Evolutionary conservation across 2,329 filamentous ascomycete species (phyloP).

Genomic region (Sclerotinia sclerotiorum): DNA sequence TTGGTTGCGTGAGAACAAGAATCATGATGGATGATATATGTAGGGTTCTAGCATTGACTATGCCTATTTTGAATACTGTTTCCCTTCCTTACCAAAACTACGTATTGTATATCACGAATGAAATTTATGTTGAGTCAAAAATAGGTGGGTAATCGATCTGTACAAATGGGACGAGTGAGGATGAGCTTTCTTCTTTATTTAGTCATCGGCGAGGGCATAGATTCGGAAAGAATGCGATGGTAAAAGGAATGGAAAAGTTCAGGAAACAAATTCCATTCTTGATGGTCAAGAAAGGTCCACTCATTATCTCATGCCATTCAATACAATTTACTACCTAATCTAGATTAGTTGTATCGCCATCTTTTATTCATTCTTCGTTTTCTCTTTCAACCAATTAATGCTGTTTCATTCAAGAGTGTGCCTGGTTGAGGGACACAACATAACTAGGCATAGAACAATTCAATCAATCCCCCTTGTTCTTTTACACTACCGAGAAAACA

Average conservation of each 20-base stretch:
- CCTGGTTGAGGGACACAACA: background rate
- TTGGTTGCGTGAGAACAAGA: background rate
- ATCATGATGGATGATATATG: background rate
- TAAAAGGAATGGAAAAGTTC: background rate
- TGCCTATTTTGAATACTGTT: background rate
- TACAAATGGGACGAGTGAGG: too few species aligned
- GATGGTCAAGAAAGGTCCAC: background rate
- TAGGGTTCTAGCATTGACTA: background rate
- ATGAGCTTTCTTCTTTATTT: background rate
- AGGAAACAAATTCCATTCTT: constrained; percentile 2
- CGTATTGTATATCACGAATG: background rate
- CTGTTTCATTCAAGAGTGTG: background rate
- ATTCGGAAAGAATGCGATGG: background rate
- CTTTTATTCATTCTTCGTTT: background rate
- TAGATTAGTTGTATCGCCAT: background rate
- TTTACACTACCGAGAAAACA: constrained; percentile 16
- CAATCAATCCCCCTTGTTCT: background rate
- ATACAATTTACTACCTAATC: background rate
- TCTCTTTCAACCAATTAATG: background rate
- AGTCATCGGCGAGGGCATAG: background rate
- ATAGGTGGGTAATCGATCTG: background rate
- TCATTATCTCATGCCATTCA: too few species aligned
- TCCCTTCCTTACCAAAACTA: background rate
- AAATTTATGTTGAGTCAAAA: background rate
- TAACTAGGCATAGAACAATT: background rate